Evolutionary conservation across 2,329 filamentous ascomycete genomes (phyloP).

Genomic region (Diplodia sapinea): DNA sequence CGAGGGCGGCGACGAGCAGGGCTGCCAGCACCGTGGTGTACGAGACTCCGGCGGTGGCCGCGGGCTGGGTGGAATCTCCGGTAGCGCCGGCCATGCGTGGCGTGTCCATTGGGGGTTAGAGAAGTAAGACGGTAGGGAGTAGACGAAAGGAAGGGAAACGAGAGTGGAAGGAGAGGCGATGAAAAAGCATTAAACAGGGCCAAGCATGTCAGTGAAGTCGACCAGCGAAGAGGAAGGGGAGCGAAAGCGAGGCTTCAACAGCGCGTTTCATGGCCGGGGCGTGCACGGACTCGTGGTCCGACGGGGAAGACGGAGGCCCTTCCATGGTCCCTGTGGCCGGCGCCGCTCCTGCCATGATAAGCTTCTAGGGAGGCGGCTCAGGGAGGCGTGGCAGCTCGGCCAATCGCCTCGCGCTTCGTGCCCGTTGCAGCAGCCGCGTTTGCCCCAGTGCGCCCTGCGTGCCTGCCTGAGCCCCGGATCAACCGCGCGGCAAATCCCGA

Average conservation of each 20-base stretch:
- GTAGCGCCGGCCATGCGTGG: background rate
- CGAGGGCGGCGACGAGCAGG: background rate
- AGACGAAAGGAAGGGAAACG: background rate
- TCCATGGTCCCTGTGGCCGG: background rate
- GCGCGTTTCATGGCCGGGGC: background rate
- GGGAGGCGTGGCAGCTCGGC: background rate
- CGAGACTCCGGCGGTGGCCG: background rate
- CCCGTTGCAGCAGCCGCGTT: background rate
- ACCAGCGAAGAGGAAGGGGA: background rate
- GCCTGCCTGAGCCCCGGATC: background rate
- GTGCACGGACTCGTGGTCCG: slow-evolving; percentile 2
- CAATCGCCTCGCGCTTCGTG: background rate
- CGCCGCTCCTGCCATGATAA: background rate
- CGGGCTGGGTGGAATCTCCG: background rate
- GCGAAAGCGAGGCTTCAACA: background rate
- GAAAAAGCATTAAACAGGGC: background rate
- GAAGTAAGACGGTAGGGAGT: background rate
- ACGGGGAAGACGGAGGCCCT: background rate
- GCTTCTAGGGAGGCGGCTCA: background rate
- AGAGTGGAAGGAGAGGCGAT: background rate
- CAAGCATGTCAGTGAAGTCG: background rate
- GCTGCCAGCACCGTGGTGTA: slow-evolving; percentile 3
- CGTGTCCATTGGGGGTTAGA: background rate
- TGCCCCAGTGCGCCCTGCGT: too few species aligned
- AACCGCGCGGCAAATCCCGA: background rate